Base-by-base conservation (phyloP, 2,329 filamentous ascomycete species). In the Talaromyces verruculosus region DNA sequence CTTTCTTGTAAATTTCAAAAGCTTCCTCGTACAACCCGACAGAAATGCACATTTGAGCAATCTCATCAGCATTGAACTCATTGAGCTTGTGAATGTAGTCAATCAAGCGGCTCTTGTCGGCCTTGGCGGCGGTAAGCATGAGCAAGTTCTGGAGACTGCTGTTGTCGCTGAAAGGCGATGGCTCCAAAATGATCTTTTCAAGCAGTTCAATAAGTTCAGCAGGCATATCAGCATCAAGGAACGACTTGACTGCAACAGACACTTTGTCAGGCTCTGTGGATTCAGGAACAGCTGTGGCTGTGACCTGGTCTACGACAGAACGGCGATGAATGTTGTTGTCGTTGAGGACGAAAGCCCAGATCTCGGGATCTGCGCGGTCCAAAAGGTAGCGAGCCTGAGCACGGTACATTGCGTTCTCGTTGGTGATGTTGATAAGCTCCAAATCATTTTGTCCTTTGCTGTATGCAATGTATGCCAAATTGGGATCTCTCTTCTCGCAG, bases 391-490 rank as follows among this genome's bases (percentile, higher is more conserved):
- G 90, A 66, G 93, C 94, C 80, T 99, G 95, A n/a, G 91, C 91
- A 73, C 93, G 91, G 86, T 97, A 99, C 95, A 99, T 99, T n/a
- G 92, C 89, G 82, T 99, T 99, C 81, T 99, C 96, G 73, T 98
- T 99, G 75, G 95, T 98, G 75, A 99, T 94, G 79, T 91, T 95
- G 80, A 99, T 94, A 65, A 99, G 87, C 81, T 99, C 96, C 37
- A 99, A 82, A 74, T 99, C 95, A 71, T 99, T 99, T 80, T 97
- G 92, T 22, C 95, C 95, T 84, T 99, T 99, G 73, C 89, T 87
- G 79, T 97, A 99, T 68, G 93, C 91, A 76, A 98, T 97, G 80
- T 91, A 97, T 2, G 92, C 94, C 64, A 99, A 84, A 77, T 97
- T 97, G 69, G 95, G 95, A 74, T 99, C 95, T 39, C 95, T 91